Conservation (phyloP, 2,329 filamentous ascomycete genomes). For the Harringtonia lauricola region DNA sequence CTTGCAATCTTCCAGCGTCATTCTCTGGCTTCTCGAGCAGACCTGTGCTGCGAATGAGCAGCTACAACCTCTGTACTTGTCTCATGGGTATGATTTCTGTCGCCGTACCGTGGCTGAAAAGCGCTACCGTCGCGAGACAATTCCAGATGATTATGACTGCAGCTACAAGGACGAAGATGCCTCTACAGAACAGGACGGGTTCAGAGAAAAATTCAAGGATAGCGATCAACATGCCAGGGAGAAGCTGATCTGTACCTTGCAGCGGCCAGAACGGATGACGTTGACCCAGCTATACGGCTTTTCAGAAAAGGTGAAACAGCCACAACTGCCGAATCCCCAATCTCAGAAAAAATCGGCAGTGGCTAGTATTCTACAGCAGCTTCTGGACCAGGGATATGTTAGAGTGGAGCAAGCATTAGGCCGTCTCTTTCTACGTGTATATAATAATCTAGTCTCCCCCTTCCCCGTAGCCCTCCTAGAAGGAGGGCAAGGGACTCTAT, state of each 20-base stretch:
- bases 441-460: too few relatives aligned
- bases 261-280: constrained; percentile 42
- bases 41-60: constrained; percentile 50
- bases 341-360: too few relatives aligned
- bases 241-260: constrained; percentile 31
- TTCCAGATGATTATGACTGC: not conserved
- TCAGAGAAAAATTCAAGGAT: constrained; percentile 11
- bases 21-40: constrained; percentile 53
- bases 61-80: constrained; percentile 43
- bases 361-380: not conserved
- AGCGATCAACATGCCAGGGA: constrained; percentile 23
- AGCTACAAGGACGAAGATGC: not conserved
- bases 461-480: too few relatives aligned
- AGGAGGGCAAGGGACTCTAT: too few relatives aligned
- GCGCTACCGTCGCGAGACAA: not conserved
- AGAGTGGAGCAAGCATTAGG: too few relatives aligned
- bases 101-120: constrained; percentile 22
- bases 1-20: constrained; percentile 23
- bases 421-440: too few relatives aligned
- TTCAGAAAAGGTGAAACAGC: not conserved
- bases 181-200: too few relatives aligned
- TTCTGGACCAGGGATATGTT: not conserved
- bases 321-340: not conserved
- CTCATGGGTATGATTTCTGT: constrained; percentile 52
- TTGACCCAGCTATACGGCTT: constrained; percentile 45